Percentiles rank a stretch among this genome's conserved stretches.
Evolutionary conservation across 2,329 filamentous ascomycete genomes (phyloP).

Genomic region (Pestalotiopsis sp.): DNA sequence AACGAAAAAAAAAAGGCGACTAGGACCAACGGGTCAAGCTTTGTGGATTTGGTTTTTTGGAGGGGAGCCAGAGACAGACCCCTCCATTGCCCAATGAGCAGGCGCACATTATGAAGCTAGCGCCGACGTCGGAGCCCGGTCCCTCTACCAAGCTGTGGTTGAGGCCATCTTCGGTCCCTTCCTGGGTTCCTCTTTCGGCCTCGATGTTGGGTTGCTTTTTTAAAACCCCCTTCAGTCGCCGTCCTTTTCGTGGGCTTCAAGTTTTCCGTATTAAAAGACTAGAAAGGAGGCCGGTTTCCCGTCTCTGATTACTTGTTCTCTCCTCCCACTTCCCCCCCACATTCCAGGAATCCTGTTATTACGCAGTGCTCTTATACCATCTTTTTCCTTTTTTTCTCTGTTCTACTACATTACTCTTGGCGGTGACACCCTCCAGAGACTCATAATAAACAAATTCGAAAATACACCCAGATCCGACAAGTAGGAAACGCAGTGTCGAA

Average conservation of each 20-base stretch:
- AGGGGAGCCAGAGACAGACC: background rate
- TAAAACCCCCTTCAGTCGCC: background rate
- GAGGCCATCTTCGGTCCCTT: background rate
- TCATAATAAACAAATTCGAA: background rate
- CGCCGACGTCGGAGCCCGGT: background rate
- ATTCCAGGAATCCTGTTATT: background rate
- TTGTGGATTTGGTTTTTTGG: background rate
- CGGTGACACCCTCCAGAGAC: background rate
- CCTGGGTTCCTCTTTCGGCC: conserved; percentile 9
- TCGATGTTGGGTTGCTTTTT: background rate
- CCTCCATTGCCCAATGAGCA: conserved; percentile 9
- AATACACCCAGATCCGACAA: background rate
- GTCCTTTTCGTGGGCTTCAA: background rate
- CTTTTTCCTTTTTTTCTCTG: background rate
- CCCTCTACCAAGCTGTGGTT: background rate
- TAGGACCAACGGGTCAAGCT: conserved; percentile 4
- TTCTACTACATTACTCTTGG: background rate
- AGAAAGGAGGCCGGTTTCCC: background rate
- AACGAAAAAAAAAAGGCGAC: background rate
- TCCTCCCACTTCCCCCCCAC: background rate
- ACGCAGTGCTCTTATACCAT: background rate
- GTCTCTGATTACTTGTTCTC: background rate
- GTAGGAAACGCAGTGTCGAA: background rate
- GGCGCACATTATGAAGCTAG: conserved; percentile 3
- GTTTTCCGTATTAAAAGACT: background rate